Evolutionary conservation across 305 asterid species (phyloP).

Genomic region (Petunia hybrid): DNA sequence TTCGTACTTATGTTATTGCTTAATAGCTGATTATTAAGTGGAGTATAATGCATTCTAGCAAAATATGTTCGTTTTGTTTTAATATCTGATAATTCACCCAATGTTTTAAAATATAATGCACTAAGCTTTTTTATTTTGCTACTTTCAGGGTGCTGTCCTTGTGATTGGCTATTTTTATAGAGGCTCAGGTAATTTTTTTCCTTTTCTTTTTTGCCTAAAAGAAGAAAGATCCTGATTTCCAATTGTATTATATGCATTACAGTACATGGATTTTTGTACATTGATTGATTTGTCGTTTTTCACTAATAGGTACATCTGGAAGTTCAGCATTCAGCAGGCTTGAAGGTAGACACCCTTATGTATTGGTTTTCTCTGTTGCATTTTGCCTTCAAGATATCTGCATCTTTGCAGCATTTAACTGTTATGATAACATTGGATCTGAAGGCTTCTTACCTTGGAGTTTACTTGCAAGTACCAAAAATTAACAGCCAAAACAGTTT

Average conservation of each 20-base stretch:
- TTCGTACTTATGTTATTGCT: not conserved
- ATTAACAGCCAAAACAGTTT: slow-evolving; percentile 10
- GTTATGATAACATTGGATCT: not conserved
- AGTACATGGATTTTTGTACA: not conserved
- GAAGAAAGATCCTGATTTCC: not conserved
- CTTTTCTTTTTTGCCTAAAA: not conserved
- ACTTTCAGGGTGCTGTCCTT: slow-evolving; percentile 49
- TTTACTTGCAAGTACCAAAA: not conserved
- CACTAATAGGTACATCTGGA: slow-evolving; percentile 28
- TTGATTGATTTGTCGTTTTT: not conserved
- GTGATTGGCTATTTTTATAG: slow-evolving; percentile 47
- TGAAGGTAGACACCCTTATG: slow-evolving; percentile 20
- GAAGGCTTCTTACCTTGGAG: slow-evolving; percentile 14
- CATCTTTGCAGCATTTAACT: not conserved
- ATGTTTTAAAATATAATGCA: not conserved
- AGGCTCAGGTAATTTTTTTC: slow-evolving; percentile 47
- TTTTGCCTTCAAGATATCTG: not conserved
- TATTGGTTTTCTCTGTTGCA: not conserved
- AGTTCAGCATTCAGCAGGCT: slow-evolving; percentile 31
- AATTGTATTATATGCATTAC: not conserved
- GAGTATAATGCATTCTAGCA: not conserved
- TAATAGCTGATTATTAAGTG: not conserved
- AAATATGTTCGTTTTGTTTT: not conserved
- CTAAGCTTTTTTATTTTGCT: not conserved
- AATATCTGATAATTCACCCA: not conserved